phyloP scores from a whole-genome alignment of 495 filamentous ascomycete genomes.

The Neurospora sp. region DNA sequence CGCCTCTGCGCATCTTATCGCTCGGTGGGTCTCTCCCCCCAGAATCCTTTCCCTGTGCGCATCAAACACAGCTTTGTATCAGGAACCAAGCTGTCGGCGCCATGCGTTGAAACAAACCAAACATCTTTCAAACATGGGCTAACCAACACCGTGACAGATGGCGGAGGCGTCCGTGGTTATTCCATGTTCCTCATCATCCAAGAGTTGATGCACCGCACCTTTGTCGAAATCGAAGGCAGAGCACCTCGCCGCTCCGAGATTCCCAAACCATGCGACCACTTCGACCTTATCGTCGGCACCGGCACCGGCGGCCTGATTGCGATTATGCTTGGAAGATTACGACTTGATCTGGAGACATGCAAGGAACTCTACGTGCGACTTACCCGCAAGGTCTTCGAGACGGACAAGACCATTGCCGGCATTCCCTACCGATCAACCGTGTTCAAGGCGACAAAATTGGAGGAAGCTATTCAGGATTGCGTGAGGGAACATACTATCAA shows the following conservation, averaged over 20 bases:
- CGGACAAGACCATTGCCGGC: conserved; percentile 92
- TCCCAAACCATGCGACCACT: conserved; percentile 95
- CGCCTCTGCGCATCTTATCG: conserved; percentile 82
- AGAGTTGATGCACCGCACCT: conserved; percentile 91
- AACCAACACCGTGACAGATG: conserved; percentile 47
- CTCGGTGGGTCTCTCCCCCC: conserved; percentile 52
- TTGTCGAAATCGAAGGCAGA: conserved; percentile 74
- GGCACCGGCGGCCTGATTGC: conserved; percentile 94
- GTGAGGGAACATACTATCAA: conserved; percentile 79
- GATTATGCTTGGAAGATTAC: conserved; percentile 86
- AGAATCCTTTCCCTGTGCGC: background rate
- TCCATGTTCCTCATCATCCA: conserved; percentile 93
- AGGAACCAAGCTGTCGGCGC: background rate
- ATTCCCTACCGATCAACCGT: conserved; percentile 88
- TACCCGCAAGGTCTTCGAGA: conserved; percentile 90
- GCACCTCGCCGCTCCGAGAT: conserved; percentile 80
- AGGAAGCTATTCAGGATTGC: conserved; percentile 85
- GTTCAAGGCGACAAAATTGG: conserved; percentile 92
- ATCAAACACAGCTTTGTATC: background rate
- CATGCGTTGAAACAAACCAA: background rate
- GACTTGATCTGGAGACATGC: conserved; percentile 89
- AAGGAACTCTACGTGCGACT: conserved; percentile 92
- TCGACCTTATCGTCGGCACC: conserved; percentile 91
- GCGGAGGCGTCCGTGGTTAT: conserved; percentile 92
- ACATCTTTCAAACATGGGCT: conserved; percentile 3